These are phyloP conservation scores for Pseudonitzschia pungens DNA, from an alignment of 108 stramenopile genomes.

Conservation along the genomic window DNA sequence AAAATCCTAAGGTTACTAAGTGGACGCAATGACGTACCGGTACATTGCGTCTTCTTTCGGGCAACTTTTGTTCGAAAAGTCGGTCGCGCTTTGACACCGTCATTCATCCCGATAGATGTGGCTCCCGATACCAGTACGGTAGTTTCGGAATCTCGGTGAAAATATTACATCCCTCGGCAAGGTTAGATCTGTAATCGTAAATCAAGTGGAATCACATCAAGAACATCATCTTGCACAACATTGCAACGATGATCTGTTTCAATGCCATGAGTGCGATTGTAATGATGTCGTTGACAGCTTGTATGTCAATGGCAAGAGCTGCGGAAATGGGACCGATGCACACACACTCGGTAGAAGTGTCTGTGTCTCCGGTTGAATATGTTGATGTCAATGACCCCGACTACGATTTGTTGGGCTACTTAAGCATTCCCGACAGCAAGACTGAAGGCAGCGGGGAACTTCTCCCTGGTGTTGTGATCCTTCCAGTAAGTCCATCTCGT, in stretches of 20 bases:
- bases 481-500: slow-evolving; percentile 25
- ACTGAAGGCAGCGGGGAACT: not conserved
- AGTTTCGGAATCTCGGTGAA: too few relatives aligned
- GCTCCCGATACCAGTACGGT: too few relatives aligned
- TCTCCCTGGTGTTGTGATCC: slow-evolving; percentile 24
- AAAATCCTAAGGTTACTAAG: too few relatives aligned
- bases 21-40: too few relatives aligned
- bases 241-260: not conserved
- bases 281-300: not conserved
- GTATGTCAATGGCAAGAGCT: not conserved
- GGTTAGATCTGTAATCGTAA: too few relatives aligned
- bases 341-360: not conserved
- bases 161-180: too few relatives aligned
- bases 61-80: too few relatives aligned
- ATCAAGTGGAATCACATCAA: too few relatives aligned
- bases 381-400: slow-evolving; percentile 13
- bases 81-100: too few relatives aligned
- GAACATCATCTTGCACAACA: not conserved
- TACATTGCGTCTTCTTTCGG: too few relatives aligned
- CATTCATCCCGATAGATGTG: too few relatives aligned
- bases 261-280: not conserved
- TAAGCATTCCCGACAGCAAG: slow-evolving; percentile 9
- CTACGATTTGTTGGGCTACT: slow-evolving; percentile 20
- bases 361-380: not conserved
- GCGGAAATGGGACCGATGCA: not conserved